phyloP scores from a whole-genome alignment of 208 protist genomes.

The Phytomonas sp. region DNA sequence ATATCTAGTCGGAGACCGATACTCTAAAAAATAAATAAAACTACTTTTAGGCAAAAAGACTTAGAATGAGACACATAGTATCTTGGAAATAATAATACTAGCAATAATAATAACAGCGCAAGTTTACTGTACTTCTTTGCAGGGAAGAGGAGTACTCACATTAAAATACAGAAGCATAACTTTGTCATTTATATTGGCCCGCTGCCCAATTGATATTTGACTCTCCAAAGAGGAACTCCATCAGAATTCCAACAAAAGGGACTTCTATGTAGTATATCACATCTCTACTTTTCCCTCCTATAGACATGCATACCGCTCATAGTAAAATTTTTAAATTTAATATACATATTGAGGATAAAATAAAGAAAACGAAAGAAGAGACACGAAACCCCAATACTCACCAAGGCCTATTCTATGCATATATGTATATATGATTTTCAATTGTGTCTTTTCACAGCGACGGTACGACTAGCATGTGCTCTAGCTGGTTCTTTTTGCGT shows the following conservation, averaged over 20 bases:
- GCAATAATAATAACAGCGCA: background rate
- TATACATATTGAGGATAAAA: background rate
- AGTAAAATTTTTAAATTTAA: background rate
- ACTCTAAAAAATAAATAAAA: background rate
- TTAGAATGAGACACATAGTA: background rate
- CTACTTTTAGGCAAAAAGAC: background rate
- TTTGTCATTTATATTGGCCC: background rate
- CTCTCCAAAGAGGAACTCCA: background rate
- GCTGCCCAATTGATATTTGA: background rate
- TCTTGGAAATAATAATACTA: background rate
- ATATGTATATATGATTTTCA: background rate
- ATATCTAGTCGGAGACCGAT: background rate
- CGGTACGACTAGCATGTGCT: slow-evolving; percentile 62
- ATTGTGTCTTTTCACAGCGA: slow-evolving; percentile 3
- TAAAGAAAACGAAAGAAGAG: background rate
- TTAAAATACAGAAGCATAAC: background rate
- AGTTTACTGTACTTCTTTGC: background rate
- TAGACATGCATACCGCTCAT: background rate
- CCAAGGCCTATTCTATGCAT: background rate
- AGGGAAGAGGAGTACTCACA: background rate
- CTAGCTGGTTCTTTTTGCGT: slow-evolving; percentile 68
- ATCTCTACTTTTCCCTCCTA: background rate
- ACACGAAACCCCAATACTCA: background rate
- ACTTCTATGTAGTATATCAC: background rate
- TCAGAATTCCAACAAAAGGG: background rate